A percentile compares a stretch with the other conserved stretches of the same genome.
Conservation (phyloP, 1,284 basidiomycete species). For the Fomitopsis pinicola region DNA sequence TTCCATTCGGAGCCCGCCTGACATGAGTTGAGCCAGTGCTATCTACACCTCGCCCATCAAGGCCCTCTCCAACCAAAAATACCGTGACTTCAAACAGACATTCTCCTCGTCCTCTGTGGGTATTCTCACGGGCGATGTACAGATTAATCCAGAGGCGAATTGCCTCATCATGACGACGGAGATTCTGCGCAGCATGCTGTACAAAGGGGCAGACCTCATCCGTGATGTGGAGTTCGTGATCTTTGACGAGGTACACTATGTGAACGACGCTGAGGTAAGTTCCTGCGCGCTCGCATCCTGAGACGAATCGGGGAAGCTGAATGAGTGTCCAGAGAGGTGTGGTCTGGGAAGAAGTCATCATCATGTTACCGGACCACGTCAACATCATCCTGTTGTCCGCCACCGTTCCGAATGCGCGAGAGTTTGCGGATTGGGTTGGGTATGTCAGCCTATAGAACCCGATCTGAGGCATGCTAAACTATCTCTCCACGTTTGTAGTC, state of each 20-base stretch:
- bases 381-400: constrained; percentile 96
- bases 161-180: constrained; percentile 99
- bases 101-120: constrained; percentile 93
- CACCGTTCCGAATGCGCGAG: constrained; percentile 97
- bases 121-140: constrained; percentile 97
- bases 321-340: constrained; percentile 75
- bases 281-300: not conserved
- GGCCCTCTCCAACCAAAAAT: constrained; percentile 98
- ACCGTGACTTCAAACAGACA: constrained; percentile 97
- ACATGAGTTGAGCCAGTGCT: constrained; percentile 49
- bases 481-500: constrained; percentile 44
- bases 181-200: constrained; percentile 97
- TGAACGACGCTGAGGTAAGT: constrained; percentile 95
- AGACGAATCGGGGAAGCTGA: not conserved
- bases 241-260: constrained; percentile 99
- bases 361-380: constrained; percentile 96
- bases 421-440: constrained; percentile 99
- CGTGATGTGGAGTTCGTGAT: constrained; percentile 99
- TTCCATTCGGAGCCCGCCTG: not conserved
- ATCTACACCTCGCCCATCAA: constrained; percentile 99
- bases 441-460: constrained; percentile 34
- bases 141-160: constrained; percentile 97
- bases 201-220: constrained; percentile 98
- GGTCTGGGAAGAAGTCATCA: constrained; percentile 99
- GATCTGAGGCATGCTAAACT: not conserved